Evolutionary conservation across 2,329 filamentous ascomycete species (phyloP), one percentile per base, ranked within the genome.

Genomic region (Nannizzia gypsea): DNA sequence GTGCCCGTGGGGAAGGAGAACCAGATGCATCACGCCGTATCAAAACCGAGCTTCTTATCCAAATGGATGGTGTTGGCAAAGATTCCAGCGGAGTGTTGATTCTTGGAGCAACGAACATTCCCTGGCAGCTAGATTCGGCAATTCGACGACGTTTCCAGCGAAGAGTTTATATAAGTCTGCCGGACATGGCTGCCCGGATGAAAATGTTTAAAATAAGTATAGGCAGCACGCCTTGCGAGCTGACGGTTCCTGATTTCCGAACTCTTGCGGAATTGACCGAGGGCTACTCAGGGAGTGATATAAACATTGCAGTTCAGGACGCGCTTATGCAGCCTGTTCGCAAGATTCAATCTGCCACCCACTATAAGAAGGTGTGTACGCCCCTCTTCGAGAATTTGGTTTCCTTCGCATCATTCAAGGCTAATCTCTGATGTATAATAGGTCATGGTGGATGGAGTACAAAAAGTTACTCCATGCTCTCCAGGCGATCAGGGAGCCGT

Each of bases 31-130:
- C 91, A 58, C 84, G 93, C 63, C 88, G 93, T 72, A 99, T 99
- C 80, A 99, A 99, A 78, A 99, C 93, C 0, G 93, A 99, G 74
- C 85, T 99, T 69, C 84, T 99, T 13, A 92, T 99, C 17, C 93
- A 99, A 75, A 99, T 99, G 93, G 93, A 99, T 68, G 95, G 93
- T 76, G 93, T 99, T 8, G 95, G 93, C 64, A 92, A 95, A 64
- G 93, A 99, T 74, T 92, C 88, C 63, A 90, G 88, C 68, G 93
- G 92, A 20, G 92, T 99, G 6, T 79, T 99, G 24, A 95, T 99
- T 44, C 83, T 99, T 2, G 93, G 93, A 62, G 93, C 93, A 59
- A 99, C 93, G 60, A 99, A 99, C 72, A 97, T 99, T 63, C 93
- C 93, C 17, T 99, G 93, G 93, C 92, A 99, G 78, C 81, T 99